phyloP scores from a whole-genome alignment of 345 rosid species.

The Fremontodendron californicum region DNA sequence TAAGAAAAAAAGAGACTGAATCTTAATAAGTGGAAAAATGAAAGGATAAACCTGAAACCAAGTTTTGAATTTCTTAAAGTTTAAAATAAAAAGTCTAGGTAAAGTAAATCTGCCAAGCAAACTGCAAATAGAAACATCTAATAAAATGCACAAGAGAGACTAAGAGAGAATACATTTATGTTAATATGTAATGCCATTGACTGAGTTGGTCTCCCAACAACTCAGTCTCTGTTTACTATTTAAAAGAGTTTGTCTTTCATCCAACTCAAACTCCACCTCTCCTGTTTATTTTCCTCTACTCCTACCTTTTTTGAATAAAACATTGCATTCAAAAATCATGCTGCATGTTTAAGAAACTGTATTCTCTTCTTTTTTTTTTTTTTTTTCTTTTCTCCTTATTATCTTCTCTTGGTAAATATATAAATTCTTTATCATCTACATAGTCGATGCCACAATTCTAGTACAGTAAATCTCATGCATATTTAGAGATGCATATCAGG shows the following conservation, averaged over 20 bases:
- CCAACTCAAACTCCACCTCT: not conserved
- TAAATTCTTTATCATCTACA: not conserved
- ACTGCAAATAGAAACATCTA: not conserved
- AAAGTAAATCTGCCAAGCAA: not conserved
- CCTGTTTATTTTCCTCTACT: not conserved
- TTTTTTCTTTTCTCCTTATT: not conserved
- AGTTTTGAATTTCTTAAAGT: not conserved
- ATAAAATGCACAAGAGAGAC: not conserved
- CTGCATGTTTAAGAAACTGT: not conserved
- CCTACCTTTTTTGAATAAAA: not conserved
- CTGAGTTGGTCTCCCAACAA: not conserved
- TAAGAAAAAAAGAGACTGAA: not conserved
- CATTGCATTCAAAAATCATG: not conserved
- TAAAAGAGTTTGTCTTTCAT: not conserved
- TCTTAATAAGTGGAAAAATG: not conserved
- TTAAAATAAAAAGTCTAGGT: not conserved
- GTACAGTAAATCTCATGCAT: not conserved
- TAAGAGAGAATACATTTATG: not conserved
- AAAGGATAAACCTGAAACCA: not conserved
- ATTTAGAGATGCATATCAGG: not conserved
- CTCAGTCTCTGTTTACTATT: not conserved
- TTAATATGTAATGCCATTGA: slow-evolving; percentile 1
- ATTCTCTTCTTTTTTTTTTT: not conserved
- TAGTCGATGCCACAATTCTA: not conserved
- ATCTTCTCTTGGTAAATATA: not conserved